Base-by-base conservation (phyloP, 176 grass and related monocot species). In the Chloris gayana region DNA sequence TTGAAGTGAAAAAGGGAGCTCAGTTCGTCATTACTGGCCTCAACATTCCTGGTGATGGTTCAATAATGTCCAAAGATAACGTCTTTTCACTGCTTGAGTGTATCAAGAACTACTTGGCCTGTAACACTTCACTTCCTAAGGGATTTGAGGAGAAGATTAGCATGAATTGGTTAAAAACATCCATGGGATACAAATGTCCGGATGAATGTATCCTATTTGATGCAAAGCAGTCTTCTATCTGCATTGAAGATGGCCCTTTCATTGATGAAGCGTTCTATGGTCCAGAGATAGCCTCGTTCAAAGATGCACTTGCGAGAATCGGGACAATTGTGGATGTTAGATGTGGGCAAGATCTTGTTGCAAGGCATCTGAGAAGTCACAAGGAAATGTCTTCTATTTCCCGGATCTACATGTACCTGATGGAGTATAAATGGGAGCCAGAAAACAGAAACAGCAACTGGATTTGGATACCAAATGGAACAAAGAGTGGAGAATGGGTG, bases 211-310 rank as follows among this genome's bases (percentile, higher is more conserved):
- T 97, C 60, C 70, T 97, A 11, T 97, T 87, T 83, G 88, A 97
- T 70, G 39, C 77, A 4, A 87, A 78, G 21, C 64, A 27, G 41
- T 65, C 72, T 70, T 85, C 73, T 13, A 35, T 97, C 15, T 31
- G 25, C 59, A 78, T 42, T 14, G 69, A 70, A 38, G 91, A 93
- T 54, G 91, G 89, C 0, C 90, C 93, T 62, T 96, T 96, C 69
- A 96, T 96, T 19, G 87, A 96, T 84, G 85, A 92, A 67, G 70
- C 39, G 0, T 96, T 96, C 22, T 93, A 87, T 61, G 90, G 90
- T 26, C 39, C 74, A 6, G 69, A 82, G 41, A 77, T 97, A 14
- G 6, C 46, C 5, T 79, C 62, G 24, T 93, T 87, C 34, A 85
- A 80, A 71, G 69, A 77, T 53, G 31, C 70, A 2, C 88, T 93